Evolutionary conservation across 805 yeast genomes (phyloP).

Genomic region (Nakazawaea pomicola): DNA sequence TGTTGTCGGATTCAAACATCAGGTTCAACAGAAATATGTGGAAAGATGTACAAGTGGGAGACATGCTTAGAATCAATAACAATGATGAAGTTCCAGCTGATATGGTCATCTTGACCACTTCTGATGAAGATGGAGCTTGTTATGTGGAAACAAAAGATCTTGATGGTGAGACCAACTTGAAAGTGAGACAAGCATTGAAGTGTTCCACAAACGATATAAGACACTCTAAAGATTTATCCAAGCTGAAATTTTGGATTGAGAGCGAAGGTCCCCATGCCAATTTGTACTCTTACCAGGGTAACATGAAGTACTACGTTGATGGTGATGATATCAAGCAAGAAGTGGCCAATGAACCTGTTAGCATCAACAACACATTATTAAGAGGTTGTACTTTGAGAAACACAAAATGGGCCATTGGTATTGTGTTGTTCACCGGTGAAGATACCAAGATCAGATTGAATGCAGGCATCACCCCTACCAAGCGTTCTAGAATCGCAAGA

Average conservation of each 20-base stretch:
- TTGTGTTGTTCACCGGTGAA: conserved; percentile 70
- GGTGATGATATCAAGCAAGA: conserved; percentile 24
- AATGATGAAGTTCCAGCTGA: conserved; percentile 84
- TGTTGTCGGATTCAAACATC: conserved; percentile 7
- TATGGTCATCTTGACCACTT: conserved; percentile 54
- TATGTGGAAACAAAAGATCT: conserved; percentile 64
- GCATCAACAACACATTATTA: conserved; percentile 57
- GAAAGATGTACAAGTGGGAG: conserved; percentile 73
- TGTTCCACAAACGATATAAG: conserved; percentile 45
- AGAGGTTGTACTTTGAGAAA: conserved; percentile 73
- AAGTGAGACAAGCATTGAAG: conserved; percentile 47
- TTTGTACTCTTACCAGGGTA: conserved; percentile 64
- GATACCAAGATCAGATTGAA: conserved; percentile 77
- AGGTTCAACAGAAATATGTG: conserved; percentile 38
- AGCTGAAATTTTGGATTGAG: conserved; percentile 55
- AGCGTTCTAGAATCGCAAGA: conserved; percentile 57
- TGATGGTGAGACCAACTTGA: conserved; percentile 76
- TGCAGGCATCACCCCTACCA: conserved; percentile 74
- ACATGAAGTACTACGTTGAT: conserved; percentile 41
- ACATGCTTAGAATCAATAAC: conserved; percentile 60
- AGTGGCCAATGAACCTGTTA: conserved; percentile 48
- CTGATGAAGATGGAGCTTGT: conserved; percentile 66
- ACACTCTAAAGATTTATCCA: conserved; percentile 55
- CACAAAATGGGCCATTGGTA: conserved; percentile 71
- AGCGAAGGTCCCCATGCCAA: conserved; percentile 70